A percentile compares a stretch with the other conserved stretches of the same genome.
These are phyloP conservation scores for Linderniella brevidens DNA, from an alignment of 257 asterid species.

Conservation along the genomic window DNA sequence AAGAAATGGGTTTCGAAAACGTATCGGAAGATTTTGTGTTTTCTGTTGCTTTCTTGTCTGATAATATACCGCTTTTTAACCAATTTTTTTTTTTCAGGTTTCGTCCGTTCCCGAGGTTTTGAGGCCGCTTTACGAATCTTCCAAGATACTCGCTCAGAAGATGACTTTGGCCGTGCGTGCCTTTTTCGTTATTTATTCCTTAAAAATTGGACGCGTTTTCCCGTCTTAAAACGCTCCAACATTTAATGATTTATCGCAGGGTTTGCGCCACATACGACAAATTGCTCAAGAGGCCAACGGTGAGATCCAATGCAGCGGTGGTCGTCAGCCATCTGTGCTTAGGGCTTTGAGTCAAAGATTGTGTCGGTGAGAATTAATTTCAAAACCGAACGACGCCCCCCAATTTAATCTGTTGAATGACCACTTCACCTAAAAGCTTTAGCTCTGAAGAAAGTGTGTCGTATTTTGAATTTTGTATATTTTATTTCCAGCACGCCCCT, in stretches of 20 bases:
- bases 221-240: neutral
- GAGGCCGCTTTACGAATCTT: constrained; percentile 96
- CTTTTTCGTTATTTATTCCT: neutral
- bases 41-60: neutral
- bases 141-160: constrained; percentile 84
- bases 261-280: constrained; percentile 69
- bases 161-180: constrained; percentile 76
- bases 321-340: constrained; percentile 82
- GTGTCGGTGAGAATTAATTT: constrained; percentile 37
- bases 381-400: neutral
- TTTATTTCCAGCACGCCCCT: no score
- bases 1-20: constrained; percentile 8
- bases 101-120: constrained; percentile 84
- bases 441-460: no score
- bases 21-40: no score
- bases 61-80: no score
- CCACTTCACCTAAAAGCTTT: no score
- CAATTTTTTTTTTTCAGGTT: constrained; percentile 23
- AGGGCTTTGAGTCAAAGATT: constrained; percentile 77
- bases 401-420: no score
- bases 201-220: neutral
- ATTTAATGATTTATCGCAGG: constrained; percentile 20
- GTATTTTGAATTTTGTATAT: no score
- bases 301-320: constrained; percentile 63
- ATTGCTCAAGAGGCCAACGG: constrained; percentile 88